Conservation (phyloP, 495 filamentous ascomycete species). For the Trichoderma gamsii region DNA sequence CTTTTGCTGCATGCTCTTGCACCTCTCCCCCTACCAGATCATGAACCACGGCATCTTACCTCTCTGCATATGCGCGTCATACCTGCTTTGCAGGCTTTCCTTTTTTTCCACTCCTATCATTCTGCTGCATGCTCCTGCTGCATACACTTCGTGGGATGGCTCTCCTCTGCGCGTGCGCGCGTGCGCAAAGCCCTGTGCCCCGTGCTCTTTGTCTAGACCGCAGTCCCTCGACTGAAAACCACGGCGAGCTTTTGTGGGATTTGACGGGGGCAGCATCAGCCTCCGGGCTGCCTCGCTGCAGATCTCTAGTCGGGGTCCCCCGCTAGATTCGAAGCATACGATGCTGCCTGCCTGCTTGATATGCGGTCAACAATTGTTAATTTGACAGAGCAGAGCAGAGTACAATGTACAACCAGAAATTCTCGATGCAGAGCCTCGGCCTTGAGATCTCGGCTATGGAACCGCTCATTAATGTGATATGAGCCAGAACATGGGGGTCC, state of each 20-base stretch:
- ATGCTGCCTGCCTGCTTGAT: neutral
- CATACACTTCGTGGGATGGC: neutral
- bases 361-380: neutral
- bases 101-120: neutral
- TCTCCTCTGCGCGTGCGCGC: neutral
- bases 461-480: neutral
- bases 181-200: neutral
- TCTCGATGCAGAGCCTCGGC: neutral
- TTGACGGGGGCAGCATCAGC: conserved; percentile 5
- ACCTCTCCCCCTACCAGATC: neutral
- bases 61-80: conserved; percentile 12
- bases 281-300: conserved; percentile 7
- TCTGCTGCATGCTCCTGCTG: neutral
- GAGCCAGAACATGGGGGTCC: neutral
- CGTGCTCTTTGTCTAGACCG: conserved; percentile 1
- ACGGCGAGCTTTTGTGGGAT: conserved; percentile 5
- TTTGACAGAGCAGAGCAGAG: neutral
- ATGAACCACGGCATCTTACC: neutral
- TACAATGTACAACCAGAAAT: neutral
- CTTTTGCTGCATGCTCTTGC: neutral
- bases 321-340: neutral
- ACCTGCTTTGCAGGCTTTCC: conserved; percentile 3
- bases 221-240: conserved; percentile 7
- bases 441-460: conserved; percentile 6
- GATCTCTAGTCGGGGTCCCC: neutral